Evolutionary conservation across 352 stramenopile genomes (phyloP), one percentile per base, ranked within the genome.

Genomic region (Phytopythium kandeliae): DNA sequence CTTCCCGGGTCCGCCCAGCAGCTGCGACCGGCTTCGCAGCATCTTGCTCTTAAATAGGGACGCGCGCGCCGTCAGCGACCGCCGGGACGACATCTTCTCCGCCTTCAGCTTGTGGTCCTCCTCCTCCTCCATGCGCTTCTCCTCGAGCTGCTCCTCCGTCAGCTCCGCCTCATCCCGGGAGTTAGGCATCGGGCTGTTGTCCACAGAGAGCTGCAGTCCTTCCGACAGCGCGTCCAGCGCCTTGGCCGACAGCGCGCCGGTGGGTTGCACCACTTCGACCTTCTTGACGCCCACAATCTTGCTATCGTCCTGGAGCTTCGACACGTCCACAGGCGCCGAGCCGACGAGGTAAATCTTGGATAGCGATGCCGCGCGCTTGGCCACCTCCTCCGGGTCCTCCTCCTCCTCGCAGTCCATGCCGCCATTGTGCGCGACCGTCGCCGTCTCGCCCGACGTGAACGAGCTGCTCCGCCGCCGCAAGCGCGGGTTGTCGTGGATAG

Each of bases 71-170:
- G 78, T 76, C 9, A 92, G 63, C 11, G 67, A 86, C 58, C 77
- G 76, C 35, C 79, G 60, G 11, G 79, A 65, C 30, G 74, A 84
- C 9, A 86, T 59, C 55, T 89, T 89, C 55, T 91, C 79, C 2
- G 60, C 78, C 37, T 89, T 79, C 5, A 92, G 63, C 46, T 92
- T 92, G 53, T 89, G 75, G 50, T 89, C 79, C 48, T 94, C 83
- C 49, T 94, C 83, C 51, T 92, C 83, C 51, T 87, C 83, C 83
- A 94, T 92, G 51, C 86, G 81, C 59, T 91, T 87, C 62, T 94
- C 83, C 55, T 91, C 83, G 24, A 92, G 50, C 47, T 94, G 70
- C 51, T 86, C 83, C 45, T 94, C 80, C 1, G 73, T 90, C 13
- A 88, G 55, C 34, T 84, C 67, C 35, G 57, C 55, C 10, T 63